Base-by-base conservation (phyloP, 2,329 filamentous ascomycete species). In the Pseudogymnoascus sp. region DNA sequence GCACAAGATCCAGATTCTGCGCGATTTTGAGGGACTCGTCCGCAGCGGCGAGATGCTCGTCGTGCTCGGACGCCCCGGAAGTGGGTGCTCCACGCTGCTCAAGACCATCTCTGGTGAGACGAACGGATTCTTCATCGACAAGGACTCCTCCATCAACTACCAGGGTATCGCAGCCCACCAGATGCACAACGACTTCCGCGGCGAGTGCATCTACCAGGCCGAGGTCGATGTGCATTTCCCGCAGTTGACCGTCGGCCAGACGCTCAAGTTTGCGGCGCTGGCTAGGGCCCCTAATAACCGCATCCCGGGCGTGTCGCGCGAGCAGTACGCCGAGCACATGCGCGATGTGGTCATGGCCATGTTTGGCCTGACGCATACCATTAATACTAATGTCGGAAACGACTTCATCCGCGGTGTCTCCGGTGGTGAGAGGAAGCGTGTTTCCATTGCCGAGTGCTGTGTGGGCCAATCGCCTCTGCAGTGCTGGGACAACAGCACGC, bases 391-490 rank as follows among this genome's bases (percentile, higher is more conserved):
- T 67, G 87, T 93, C 7, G 89, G 89, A 15, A 86, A 90, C 65
- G 87, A 90, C 68, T 84, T 88, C 59, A 80, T 91, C 13, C 84
- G 63, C 21, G 90, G 90, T 59, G 83, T 90, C 0, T 87, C 83
- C 7, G 88, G 88, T 26, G 88, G 88, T 38, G 88, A 90, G 72
- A 80, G 87, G 63, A 93, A 95, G 77, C 86, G 91, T 72, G 90
- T 96, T 4, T 89, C 86, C 50, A 91, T 95, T 65, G 89, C 88
- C 1, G 90, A 95, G 74, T 90, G 90, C 35, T 83, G 84, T 0
- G 82, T 82, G 9, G 79, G 78, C 1, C 73, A 78, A n/a, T 83
- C 84, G 1, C 85, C 81, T 44, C 78, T 84, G 1, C 87, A 90
- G 72, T 88, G 86, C 65, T 95, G 90, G 90, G 91, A 89, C 65